These are phyloP conservation scores for Petunia hybrid DNA, from an alignment of 305 asterid species.

Conservation along the genomic window DNA sequence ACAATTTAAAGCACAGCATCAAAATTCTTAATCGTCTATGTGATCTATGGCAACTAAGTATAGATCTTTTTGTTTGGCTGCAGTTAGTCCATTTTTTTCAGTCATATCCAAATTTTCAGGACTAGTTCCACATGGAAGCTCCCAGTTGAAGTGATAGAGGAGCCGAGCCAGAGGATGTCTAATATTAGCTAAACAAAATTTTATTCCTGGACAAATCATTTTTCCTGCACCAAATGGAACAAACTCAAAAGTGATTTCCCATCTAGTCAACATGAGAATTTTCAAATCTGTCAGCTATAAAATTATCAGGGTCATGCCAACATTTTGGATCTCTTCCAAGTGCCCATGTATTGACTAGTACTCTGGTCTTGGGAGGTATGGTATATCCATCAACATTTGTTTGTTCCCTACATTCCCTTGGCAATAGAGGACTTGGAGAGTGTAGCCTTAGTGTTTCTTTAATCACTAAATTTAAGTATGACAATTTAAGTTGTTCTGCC, in stretches of 20 bases:
- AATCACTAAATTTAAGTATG: slow-evolving; percentile 34
- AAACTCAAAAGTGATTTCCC: slow-evolving; percentile 28
- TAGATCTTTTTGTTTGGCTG: slow-evolving; percentile 12
- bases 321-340: slow-evolving; percentile 32
- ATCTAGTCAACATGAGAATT: slow-evolving; percentile 5
- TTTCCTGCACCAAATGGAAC: slow-evolving; percentile 36
- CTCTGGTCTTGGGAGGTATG: slow-evolving; percentile 18
- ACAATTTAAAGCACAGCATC: background rate
- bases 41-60: background rate
- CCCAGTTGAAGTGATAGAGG: slow-evolving; percentile 36
- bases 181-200: slow-evolving; percentile 31
- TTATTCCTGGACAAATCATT: slow-evolving; percentile 32
- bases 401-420: slow-evolving; percentile 31
- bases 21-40: too few species aligned
- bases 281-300: slow-evolving; percentile 34
- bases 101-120: slow-evolving; percentile 31
- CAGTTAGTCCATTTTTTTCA: slow-evolving; percentile 11
- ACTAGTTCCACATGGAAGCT: slow-evolving; percentile 31
- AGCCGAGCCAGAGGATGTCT: slow-evolving; percentile 32
- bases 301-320: slow-evolving; percentile 36
- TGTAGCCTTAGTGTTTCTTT: slow-evolving; percentile 35
- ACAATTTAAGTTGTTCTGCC: slow-evolving; percentile 19
- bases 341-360: slow-evolving; percentile 32
- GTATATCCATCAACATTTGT: slow-evolving; percentile 20
- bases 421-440: slow-evolving; percentile 30